These are phyloP conservation scores for Arthrobotrys sinensis DNA, from an alignment of 2,329 filamentous ascomycete genomes.

Conservation along the genomic window DNA sequence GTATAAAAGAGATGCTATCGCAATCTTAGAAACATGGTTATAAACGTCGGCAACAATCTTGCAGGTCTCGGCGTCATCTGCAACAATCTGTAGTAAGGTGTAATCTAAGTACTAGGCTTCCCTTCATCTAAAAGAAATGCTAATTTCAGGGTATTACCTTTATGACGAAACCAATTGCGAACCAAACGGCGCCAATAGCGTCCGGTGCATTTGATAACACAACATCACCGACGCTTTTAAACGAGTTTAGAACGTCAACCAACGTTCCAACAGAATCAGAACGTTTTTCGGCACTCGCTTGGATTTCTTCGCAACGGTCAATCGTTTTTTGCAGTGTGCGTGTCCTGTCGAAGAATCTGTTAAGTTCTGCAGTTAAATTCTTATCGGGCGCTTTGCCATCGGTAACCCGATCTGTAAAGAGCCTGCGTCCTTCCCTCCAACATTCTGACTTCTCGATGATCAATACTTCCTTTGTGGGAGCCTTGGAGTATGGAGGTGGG, in stretches of 20 bases:
- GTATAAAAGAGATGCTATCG: slow-evolving; percentile 32
- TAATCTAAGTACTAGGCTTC: background rate
- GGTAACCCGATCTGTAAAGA: slow-evolving; percentile 5
- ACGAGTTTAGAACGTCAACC: slow-evolving; percentile 1
- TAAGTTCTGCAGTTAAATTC: background rate
- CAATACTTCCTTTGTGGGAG: background rate
- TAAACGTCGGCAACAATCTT: slow-evolving; percentile 21
- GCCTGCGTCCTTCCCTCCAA: slow-evolving; percentile 28
- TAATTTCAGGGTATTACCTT: slow-evolving; percentile 7
- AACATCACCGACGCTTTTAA: slow-evolving; percentile 32
- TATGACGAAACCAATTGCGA: slow-evolving; percentile 30
- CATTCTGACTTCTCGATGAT: slow-evolving; percentile 29
- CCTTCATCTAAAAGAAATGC: background rate
- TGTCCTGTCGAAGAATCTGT: slow-evolving; percentile 17
- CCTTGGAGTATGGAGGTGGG: background rate
- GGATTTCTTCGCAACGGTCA: slow-evolving; percentile 18
- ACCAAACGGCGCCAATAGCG: slow-evolving; percentile 34
- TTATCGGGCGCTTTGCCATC: slow-evolving; percentile 9
- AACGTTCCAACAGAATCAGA: slow-evolving; percentile 27
- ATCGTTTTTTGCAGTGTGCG: slow-evolving; percentile 29
- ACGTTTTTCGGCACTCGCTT: background rate
- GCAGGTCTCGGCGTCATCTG: slow-evolving; percentile 33
- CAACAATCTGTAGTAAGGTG: slow-evolving; percentile 20
- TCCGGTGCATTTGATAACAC: slow-evolving; percentile 24
- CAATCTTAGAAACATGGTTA: slow-evolving; percentile 23